Percentiles rank a stretch among this genome's conserved stretches.
Conservation (phyloP, 441 rosid genomes). For the Gossypium armourianum region DNA sequence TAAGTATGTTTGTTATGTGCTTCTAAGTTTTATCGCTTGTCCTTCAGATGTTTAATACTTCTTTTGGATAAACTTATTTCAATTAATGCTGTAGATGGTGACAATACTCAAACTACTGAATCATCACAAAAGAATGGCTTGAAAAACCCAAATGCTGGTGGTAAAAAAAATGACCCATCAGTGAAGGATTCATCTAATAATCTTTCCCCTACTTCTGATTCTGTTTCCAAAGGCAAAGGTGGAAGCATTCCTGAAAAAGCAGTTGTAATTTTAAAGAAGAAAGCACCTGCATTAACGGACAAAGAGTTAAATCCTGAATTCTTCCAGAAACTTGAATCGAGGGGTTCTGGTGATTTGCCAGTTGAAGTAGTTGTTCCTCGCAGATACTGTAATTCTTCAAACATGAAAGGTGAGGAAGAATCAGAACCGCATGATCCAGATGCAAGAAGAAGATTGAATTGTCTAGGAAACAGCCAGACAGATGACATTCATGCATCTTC, state of each 20-base stretch:
- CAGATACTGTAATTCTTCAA: slow-evolving; percentile 47
- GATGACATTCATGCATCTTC: slow-evolving; percentile 40
- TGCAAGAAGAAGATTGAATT: slow-evolving; percentile 39
- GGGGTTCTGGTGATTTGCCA: slow-evolving; percentile 65
- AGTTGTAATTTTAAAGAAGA: slow-evolving; percentile 77
- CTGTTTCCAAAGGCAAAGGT: slow-evolving; percentile 45
- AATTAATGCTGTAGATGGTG: slow-evolving; percentile 28
- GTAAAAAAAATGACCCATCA: slow-evolving; percentile 30
- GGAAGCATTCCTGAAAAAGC: slow-evolving; percentile 66
- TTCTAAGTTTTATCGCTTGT: not conserved
- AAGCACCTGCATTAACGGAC: slow-evolving; percentile 65
- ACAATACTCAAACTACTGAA: slow-evolving; percentile 28
- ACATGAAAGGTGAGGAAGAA: slow-evolving; percentile 47
- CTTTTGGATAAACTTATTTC: not conserved
- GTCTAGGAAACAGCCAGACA: slow-evolving; percentile 34
- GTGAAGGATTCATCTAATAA: slow-evolving; percentile 40
- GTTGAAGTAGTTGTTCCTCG: slow-evolving; percentile 93
- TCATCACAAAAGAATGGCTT: slow-evolving; percentile 30
- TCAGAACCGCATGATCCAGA: slow-evolving; percentile 38
- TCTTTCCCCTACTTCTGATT: slow-evolving; percentile 33
- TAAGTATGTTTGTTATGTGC: slow-evolving; percentile 18
- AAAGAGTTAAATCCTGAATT: slow-evolving; percentile 84
- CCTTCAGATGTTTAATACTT: slow-evolving; percentile 4
- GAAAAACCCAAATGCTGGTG: slow-evolving; percentile 35
- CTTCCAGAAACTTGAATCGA: slow-evolving; percentile 76